Evolutionary conservation across 805 yeast genomes (phyloP).

Genomic region (Saturnispora halmiae): DNA sequence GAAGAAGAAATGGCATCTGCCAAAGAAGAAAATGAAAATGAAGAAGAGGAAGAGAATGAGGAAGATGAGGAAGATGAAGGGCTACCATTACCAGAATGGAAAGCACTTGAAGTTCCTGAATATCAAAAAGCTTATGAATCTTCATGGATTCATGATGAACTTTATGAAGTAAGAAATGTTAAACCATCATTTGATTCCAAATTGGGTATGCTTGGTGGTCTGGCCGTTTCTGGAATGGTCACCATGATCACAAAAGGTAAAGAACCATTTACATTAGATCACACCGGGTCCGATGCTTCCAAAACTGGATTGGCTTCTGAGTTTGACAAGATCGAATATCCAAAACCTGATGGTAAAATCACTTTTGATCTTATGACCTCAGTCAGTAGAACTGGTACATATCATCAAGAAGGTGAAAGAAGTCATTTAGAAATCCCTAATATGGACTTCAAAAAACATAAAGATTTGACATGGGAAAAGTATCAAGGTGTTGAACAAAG

Average conservation of each 20-base stretch:
- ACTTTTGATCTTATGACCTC: constrained; percentile 89
- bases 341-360: constrained; percentile 91
- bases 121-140: constrained; percentile 58
- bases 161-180: constrained; percentile 77
- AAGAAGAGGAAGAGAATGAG: constrained; percentile 34
- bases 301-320: constrained; percentile 60
- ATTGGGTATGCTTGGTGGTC: constrained; percentile 73
- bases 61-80: constrained; percentile 34
- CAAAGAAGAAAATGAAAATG: constrained; percentile 26
- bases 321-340: constrained; percentile 70
- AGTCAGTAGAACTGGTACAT: constrained; percentile 95
- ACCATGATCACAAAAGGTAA: constrained; percentile 70
- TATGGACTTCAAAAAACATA: constrained; percentile 58
- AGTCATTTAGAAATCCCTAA: constrained; percentile 71
- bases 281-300: constrained; percentile 57
- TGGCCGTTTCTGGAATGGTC: constrained; percentile 74
- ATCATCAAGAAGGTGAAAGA: constrained; percentile 88
- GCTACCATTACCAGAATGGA: constrained; percentile 29
- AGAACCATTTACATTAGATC: constrained; percentile 82
- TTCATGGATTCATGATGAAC: constrained; percentile 84
- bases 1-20: constrained; percentile 29
- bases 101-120: constrained; percentile 40
- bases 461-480: constrained; percentile 58
- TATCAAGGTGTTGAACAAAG: constrained; percentile 83
- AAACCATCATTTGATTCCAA: constrained; percentile 82